phyloP scores from a whole-genome alignment of 176 grass and related monocot genomes.

The Pontederia paniculata region DNA sequence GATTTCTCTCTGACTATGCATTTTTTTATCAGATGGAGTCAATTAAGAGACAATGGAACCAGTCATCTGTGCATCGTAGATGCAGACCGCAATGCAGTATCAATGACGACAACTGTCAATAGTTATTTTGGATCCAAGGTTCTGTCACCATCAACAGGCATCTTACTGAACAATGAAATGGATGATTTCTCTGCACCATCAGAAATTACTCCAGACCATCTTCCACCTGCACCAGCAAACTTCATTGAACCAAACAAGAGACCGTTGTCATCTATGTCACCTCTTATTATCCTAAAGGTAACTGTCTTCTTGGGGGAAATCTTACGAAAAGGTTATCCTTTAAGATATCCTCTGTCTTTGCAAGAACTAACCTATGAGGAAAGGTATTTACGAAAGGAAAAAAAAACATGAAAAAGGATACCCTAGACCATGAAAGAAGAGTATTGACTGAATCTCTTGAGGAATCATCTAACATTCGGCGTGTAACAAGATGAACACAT shows the following conservation, averaged over 20 bases:
- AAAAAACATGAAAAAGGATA: too few relatives aligned
- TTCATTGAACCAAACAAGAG: constrained; percentile 68
- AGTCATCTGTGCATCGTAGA: constrained; percentile 82
- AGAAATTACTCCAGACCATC: constrained; percentile 30
- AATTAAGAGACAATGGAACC: constrained; percentile 62
- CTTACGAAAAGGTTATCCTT: background rate
- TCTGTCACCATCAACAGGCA: constrained; percentile 73
- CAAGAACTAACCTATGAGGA: too few relatives aligned
- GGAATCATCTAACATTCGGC: background rate
- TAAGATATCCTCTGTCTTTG: too few relatives aligned
- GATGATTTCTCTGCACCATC: constrained; percentile 73
- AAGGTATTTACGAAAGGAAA: too few relatives aligned
- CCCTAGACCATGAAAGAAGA: too few relatives aligned
- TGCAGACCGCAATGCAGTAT: constrained; percentile 65
- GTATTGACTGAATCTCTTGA: background rate
- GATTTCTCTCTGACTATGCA: background rate
- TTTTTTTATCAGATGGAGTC: constrained; percentile 48
- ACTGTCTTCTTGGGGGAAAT: background rate
- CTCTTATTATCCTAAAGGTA: constrained; percentile 60
- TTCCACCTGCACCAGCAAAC: constrained; percentile 79
- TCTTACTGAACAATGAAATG: constrained; percentile 92
- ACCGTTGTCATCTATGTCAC: constrained; percentile 77
- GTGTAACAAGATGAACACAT: background rate
- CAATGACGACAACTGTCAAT: constrained; percentile 81
- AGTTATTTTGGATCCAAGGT: constrained; percentile 41